Conservation (phyloP, 192 early-diverging fungal species). For the Coemansia sp. region DNA sequence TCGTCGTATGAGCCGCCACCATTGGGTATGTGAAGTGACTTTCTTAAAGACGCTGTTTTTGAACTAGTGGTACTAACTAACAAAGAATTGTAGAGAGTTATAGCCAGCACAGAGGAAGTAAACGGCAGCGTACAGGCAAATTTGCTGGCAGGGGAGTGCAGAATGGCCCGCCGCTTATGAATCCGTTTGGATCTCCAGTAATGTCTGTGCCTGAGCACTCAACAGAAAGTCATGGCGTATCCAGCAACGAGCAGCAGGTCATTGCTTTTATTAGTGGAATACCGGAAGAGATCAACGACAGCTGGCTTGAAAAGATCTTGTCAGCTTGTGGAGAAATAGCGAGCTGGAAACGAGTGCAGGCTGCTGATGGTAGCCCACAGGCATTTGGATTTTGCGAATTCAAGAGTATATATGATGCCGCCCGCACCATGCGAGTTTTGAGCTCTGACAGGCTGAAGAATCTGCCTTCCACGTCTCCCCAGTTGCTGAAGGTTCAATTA, state of each 20-base stretch:
- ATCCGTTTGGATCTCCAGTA: constrained; percentile 26
- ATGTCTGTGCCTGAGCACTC: not conserved
- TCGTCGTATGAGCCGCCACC: constrained; percentile 42
- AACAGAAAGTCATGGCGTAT: not conserved
- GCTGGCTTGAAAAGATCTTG: constrained; percentile 30
- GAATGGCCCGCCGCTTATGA: constrained; percentile 18
- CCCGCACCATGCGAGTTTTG: constrained; percentile 19
- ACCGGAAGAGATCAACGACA: constrained; percentile 15
- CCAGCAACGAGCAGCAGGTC: constrained; percentile 1
- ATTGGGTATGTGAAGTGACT: constrained; percentile 14
- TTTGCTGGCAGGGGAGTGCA: not conserved
- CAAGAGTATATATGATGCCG: constrained; percentile 10
- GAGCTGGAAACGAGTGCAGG: constrained; percentile 28
- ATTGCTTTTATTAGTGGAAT: constrained; percentile 34
- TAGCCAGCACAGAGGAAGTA: constrained; percentile 4
- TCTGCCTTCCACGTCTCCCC: too few relatives aligned
- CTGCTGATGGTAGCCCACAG: constrained; percentile 26
- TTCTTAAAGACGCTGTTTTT: not conserved
- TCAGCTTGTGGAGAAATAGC: constrained; percentile 24
- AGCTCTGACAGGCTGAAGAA: constrained; percentile 2
- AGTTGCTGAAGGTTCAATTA: too few relatives aligned
- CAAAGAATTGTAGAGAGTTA: not conserved
- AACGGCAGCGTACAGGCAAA: constrained; percentile 1
- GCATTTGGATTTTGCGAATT: constrained; percentile 53
- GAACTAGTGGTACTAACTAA: not conserved